Conservation (phyloP, 352 stramenopile genomes). For the Thraustochytrium striatum region DNA sequence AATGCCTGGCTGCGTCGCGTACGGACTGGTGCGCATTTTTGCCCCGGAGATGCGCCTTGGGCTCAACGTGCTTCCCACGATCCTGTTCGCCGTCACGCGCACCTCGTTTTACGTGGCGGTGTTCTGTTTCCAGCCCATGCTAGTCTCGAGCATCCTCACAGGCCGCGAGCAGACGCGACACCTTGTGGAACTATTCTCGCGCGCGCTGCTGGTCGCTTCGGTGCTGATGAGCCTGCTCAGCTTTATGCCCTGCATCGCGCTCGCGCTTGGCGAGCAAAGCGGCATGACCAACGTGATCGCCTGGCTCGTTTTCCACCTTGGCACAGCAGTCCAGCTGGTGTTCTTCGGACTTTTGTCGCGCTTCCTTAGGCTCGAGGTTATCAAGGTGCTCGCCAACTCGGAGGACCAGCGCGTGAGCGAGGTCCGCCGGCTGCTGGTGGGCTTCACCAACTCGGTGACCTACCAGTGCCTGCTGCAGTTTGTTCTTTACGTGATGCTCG, state of each 20-base stretch:
- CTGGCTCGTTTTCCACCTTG: not conserved
- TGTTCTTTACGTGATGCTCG: constrained; percentile 22
- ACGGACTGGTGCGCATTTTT: constrained; percentile 4
- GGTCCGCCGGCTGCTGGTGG: not conserved
- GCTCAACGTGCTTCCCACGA: constrained; percentile 8
- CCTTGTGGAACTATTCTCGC: constrained; percentile 12
- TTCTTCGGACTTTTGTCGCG: not conserved
- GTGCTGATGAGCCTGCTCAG: constrained; percentile 25
- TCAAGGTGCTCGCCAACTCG: not conserved
- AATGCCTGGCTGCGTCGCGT: not conserved
- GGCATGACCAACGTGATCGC: not conserved
- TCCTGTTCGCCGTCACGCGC: not conserved
- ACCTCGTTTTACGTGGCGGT: constrained; percentile 21
- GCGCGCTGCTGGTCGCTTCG: not conserved
- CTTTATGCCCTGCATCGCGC: constrained; percentile 10
- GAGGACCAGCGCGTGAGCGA: constrained; percentile 30
- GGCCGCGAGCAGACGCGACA: not conserved
- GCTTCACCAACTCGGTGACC: not conserved
- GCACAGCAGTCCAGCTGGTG: not conserved
- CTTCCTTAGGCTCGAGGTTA: not conserved
- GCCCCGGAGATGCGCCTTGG: not conserved
- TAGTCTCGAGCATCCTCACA: constrained; percentile 13
- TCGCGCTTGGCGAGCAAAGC: not conserved
- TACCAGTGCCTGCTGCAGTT: not conserved
- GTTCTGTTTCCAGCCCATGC: constrained; percentile 24